Evolutionary conservation across 2,329 filamentous ascomycete species (phyloP).

Genomic region (Penicillium sp.): DNA sequence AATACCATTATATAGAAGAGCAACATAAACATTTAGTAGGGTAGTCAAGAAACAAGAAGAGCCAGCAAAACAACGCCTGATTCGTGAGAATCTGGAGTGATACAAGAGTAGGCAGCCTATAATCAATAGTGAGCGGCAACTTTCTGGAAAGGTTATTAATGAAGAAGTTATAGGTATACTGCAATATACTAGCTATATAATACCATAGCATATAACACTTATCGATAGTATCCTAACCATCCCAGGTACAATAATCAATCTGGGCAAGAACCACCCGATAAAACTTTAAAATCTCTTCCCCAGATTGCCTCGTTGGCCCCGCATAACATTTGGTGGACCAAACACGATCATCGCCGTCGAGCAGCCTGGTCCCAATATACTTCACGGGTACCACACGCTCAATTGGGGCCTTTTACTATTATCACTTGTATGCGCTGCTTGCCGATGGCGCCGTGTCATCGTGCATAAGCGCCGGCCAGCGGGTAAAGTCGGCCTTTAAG

Average conservation of each 20-base stretch:
- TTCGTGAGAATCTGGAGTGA: constrained; percentile 25
- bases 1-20: constrained; percentile 14
- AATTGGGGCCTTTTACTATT: no score
- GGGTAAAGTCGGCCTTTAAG: no score
- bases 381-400: no score
- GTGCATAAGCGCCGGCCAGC: no score
- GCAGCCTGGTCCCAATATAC: no score
- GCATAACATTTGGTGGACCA: no score
- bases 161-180: constrained; percentile 23
- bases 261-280: no score
- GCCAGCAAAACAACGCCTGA: constrained; percentile 17
- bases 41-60: constrained; percentile 21
- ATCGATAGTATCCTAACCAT: constrained; percentile 25
- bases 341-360: no score
- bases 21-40: constrained; percentile 11
- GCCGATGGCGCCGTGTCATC: no score
- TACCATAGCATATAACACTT: constrained; percentile 22
- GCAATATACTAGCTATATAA: constrained; percentile 20
- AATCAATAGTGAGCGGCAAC: constrained; percentile 24
- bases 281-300: no score
- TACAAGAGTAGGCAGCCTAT: constrained; percentile 29
- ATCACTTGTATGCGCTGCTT: no score
- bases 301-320: no score
- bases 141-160: constrained; percentile 26
- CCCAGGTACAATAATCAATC: constrained; percentile 23